A percentile compares a stretch with the other conserved stretches of the same genome.
Evolutionary conservation across 345 rosid species (phyloP).

Genomic region (Citrus hindsii): DNA sequence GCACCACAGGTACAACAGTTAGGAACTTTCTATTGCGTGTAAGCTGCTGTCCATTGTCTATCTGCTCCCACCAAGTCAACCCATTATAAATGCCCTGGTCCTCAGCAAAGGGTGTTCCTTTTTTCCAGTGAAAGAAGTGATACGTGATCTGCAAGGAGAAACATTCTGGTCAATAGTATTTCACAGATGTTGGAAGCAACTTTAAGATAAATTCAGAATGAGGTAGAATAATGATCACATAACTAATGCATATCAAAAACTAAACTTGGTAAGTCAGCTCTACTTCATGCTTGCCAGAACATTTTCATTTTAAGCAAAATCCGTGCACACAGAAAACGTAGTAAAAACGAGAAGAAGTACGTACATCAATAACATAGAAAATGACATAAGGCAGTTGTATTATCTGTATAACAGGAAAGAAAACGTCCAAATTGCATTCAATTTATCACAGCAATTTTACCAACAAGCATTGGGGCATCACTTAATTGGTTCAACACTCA

Average conservation of each 20-base stretch:
- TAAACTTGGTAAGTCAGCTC: background rate
- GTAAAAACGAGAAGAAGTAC: background rate
- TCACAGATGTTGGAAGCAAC: slow-evolving; percentile 1
- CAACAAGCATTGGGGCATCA: background rate
- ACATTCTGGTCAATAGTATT: slow-evolving; percentile 10
- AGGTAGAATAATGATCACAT: background rate
- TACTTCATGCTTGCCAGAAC: background rate
- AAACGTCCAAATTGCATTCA: background rate
- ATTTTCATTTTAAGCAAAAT: background rate
- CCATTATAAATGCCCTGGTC: slow-evolving; percentile 97
- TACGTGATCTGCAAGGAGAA: slow-evolving; percentile 64
- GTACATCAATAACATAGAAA: background rate
- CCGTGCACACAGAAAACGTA: background rate
- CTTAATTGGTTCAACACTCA: background rate
- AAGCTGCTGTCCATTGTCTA: slow-evolving; percentile 92
- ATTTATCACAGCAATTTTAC: background rate
- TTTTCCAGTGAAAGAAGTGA: slow-evolving; percentile 98
- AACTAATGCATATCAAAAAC: background rate
- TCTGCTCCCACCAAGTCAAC: slow-evolving; percentile 99
- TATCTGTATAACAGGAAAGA: background rate
- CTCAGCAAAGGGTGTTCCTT: slow-evolving; percentile 95
- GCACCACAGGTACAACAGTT: slow-evolving; percentile 88
- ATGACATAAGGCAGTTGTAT: background rate
- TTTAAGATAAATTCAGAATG: slow-evolving; percentile 4
- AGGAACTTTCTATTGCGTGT: slow-evolving; percentile 91